phyloP scores from a whole-genome alignment of 2,329 filamentous ascomycete species.

The Neurospora sp. region DNA sequence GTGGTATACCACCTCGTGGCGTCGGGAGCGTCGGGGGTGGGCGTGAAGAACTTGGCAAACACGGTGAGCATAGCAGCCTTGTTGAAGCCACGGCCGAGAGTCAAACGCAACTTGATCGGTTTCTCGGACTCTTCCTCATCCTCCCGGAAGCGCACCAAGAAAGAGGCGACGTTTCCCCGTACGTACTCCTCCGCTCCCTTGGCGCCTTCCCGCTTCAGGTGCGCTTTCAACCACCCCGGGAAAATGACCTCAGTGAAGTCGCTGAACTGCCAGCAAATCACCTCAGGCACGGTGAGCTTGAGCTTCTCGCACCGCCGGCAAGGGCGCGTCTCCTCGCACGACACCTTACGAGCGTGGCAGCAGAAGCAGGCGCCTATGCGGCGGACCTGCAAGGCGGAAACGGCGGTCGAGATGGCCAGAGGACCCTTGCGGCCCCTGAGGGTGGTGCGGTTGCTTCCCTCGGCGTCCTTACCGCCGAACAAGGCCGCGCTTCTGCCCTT shows the following conservation, averaged over 20 bases:
- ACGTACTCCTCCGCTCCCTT: conserved; percentile 26
- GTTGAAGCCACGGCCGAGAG: conserved; percentile 34
- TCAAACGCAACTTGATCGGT: conserved; percentile 36
- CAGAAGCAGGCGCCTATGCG: conserved; percentile 48
- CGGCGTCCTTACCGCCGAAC: background rate
- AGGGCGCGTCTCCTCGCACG: conserved; percentile 44
- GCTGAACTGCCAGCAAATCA: conserved; percentile 49
- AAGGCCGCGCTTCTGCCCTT: conserved; percentile 43
- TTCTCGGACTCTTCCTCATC: conserved; percentile 34
- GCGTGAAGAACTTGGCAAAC: conserved; percentile 41
- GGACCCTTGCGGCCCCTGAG: conserved; percentile 48
- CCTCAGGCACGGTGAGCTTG: conserved; percentile 37
- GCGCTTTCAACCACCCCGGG: conserved; percentile 38
- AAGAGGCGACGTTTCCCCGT: conserved; percentile 23
- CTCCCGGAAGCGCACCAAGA: conserved; percentile 39
- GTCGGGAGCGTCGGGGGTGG: conserved; percentile 24
- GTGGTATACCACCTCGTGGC: conserved; percentile 36
- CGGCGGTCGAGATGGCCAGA: conserved; percentile 42
- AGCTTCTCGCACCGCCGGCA: conserved; percentile 48
- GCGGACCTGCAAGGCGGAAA: conserved; percentile 44
- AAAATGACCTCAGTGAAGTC: conserved; percentile 45
- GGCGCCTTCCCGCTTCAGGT: conserved; percentile 26
- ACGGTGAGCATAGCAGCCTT: conserved; percentile 31
- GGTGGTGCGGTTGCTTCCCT: conserved; percentile 27
- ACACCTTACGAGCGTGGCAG: conserved; percentile 49